phyloP scores from a whole-genome alignment of 2,329 filamentous ascomycete species.

The Colletotrichum somersetense region DNA sequence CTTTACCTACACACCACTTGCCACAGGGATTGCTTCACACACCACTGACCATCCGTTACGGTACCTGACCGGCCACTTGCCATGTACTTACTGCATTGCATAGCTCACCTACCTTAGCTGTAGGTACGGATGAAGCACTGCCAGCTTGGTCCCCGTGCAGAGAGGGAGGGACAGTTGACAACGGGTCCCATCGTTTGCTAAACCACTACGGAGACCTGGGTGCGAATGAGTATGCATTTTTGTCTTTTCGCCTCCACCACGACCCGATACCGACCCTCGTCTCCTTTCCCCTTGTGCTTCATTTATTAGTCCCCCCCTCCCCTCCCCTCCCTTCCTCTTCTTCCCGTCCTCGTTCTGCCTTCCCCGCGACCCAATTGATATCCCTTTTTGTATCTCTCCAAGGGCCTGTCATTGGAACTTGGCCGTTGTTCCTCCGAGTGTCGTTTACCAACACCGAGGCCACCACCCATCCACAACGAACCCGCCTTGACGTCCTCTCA shows the following conservation, averaged over 20 bases:
- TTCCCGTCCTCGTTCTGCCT: not conserved
- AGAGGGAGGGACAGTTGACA: constrained; percentile 10
- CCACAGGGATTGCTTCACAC: constrained; percentile 9
- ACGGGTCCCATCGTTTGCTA: constrained; percentile 36
- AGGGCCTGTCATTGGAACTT: constrained; percentile 40
- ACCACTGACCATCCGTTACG: constrained; percentile 8
- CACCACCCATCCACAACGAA: not conserved
- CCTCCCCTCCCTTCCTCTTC: constrained; percentile 9
- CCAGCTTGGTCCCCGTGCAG: constrained; percentile 1
- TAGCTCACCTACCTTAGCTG: not conserved
- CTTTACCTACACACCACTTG: constrained; percentile 21
- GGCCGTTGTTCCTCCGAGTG: constrained; percentile 33
- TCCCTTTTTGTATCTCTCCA: constrained; percentile 22
- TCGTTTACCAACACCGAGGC: constrained; percentile 20
- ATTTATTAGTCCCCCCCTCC: constrained; percentile 37
- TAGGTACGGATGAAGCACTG: not conserved
- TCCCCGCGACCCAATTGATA: constrained; percentile 24
- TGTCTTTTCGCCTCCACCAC: constrained; percentile 34
- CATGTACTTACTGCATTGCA: not conserved
- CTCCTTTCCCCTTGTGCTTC: constrained; percentile 28
- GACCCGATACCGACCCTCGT: constrained; percentile 23
- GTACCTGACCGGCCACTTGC: constrained; percentile 16
- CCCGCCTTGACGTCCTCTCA: constrained; percentile 7
- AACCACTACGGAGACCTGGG: not conserved
- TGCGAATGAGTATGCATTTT: not conserved